Percentiles rank a stretch among this genome's conserved stretches.
phyloP scores from a whole-genome alignment of 441 rosid species.

The Geranium incanum region DNA sequence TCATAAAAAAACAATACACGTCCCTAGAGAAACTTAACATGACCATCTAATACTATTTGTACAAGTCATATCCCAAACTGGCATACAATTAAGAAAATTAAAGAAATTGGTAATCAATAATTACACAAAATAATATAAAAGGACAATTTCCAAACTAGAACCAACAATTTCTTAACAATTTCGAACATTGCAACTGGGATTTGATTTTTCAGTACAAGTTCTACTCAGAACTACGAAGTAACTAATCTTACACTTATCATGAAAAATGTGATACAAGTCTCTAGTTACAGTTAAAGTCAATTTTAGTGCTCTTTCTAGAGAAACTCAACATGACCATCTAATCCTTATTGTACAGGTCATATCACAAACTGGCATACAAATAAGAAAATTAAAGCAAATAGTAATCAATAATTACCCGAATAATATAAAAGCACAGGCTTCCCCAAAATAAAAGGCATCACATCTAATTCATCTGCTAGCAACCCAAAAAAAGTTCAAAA shows the following conservation, averaged over 20 bases:
- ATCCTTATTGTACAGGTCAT: neutral
- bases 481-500: neutral
- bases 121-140: neutral
- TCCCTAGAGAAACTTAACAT: neutral
- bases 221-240: neutral
- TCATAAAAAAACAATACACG: neutral
- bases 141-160: neutral
- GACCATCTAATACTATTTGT: neutral
- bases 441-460: neutral
- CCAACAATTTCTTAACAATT: neutral
- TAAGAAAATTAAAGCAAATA: neutral
- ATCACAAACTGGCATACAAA: neutral
- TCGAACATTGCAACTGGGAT: neutral
- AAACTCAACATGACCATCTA: neutral
- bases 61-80: neutral
- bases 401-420: neutral
- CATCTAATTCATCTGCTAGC: neutral
- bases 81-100: neutral
- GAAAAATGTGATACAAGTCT: neutral
- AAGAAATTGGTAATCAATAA: neutral
- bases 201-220: neutral
- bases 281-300: neutral
- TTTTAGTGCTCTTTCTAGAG: neutral
- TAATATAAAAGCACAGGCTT: neutral
- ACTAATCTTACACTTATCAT: neutral